phyloP scores from a whole-genome alignment of 306 rosid genomes.

The Citrullus mucosospermus region DNA sequence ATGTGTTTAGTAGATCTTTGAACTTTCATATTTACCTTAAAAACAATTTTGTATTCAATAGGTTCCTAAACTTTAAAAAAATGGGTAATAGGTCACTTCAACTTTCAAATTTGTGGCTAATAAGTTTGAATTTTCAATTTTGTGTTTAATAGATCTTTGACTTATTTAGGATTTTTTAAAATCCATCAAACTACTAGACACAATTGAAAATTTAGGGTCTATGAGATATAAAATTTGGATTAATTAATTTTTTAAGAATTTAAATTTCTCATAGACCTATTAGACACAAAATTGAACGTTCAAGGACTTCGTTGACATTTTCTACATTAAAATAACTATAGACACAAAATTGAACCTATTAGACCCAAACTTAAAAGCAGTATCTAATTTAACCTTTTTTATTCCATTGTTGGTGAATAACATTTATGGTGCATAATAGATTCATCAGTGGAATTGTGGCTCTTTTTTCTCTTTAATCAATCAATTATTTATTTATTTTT shows the following conservation, averaged over 20 bases:
- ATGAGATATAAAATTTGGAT: neutral
- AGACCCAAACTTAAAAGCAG: neutral
- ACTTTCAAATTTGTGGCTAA: neutral
- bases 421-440: neutral
- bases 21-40: neutral
- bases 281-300: neutral
- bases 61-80: neutral
- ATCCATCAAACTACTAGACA: neutral
- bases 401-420: neutral
- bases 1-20: neutral
- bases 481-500: neutral
- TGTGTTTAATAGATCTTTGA: neutral
- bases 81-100: neutral
- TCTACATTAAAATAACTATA: neutral
- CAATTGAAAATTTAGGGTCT: neutral
- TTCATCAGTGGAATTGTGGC: slow-evolving; percentile 1
- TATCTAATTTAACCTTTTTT: neutral
- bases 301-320: neutral
- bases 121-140: neutral
- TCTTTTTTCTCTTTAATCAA: neutral
- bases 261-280: neutral
- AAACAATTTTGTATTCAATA: neutral
- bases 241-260: no score
- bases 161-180: neutral
- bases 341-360: neutral